A percentile compares a stretch with the other conserved stretches of the same genome.
phyloP scores from a whole-genome alignment of 306 rosid genomes.

The Amphicarpaea edgeworthii region DNA sequence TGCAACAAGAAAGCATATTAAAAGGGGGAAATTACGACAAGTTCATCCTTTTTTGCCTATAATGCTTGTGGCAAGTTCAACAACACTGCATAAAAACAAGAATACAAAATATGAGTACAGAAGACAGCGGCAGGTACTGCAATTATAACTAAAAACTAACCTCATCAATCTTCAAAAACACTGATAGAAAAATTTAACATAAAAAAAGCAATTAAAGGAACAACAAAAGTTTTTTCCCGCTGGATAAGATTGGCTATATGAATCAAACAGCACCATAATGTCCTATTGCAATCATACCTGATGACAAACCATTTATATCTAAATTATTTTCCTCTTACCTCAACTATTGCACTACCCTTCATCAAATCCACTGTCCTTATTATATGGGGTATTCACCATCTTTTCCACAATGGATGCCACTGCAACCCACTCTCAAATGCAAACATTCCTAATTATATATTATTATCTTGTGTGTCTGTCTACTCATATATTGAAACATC shows the following conservation, averaged over 20 bases:
- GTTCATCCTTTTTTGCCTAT: slow-evolving; percentile 19
- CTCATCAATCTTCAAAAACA: slow-evolving; percentile 3
- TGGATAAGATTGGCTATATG: no score
- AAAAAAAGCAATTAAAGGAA: neutral
- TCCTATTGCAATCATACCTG: neutral
- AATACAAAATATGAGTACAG: slow-evolving; percentile 19
- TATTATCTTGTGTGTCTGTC: no score
- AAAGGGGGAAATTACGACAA: slow-evolving; percentile 7
- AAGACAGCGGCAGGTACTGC: neutral
- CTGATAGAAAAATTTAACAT: neutral
- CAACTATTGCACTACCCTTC: neutral
- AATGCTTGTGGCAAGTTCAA: slow-evolving; percentile 34
- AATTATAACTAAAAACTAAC: neutral
- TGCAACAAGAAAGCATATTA: slow-evolving; percentile 1
- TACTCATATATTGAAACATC: no score
- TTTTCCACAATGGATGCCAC: neutral
- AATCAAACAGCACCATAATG: no score
- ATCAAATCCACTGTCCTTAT: neutral
- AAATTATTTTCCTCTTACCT: neutral
- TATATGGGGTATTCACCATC: neutral
- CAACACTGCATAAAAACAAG: slow-evolving; percentile 40
- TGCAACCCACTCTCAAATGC: neutral
- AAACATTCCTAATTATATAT: neutral
- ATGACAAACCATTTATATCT: neutral
- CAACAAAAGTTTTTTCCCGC: neutral